Evolutionary conservation across 1,139 yeast genomes (phyloP).

Genomic region (Pichia sp.): DNA sequence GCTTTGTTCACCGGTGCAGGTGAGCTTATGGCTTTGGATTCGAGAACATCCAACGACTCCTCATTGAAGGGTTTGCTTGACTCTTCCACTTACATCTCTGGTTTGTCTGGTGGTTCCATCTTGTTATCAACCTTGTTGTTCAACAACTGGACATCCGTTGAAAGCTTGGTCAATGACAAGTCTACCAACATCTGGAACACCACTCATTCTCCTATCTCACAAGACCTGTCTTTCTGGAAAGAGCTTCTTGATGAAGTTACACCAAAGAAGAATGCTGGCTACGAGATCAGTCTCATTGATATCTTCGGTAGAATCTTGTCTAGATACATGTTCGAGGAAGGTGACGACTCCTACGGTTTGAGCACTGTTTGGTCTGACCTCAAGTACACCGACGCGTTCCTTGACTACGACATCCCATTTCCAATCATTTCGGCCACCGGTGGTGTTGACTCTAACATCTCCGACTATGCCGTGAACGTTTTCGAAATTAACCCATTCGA

Average conservation of each 20-base stretch:
- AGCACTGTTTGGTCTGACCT: constrained; percentile 35
- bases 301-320: constrained; percentile 65
- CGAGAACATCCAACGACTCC: constrained; percentile 31
- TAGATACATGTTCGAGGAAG: constrained; percentile 42
- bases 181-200: constrained; percentile 59
- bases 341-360: constrained; percentile 37
- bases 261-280: constrained; percentile 50
- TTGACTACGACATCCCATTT: constrained; percentile 38
- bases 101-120: constrained; percentile 74
- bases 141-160: constrained; percentile 44
- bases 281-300: constrained; percentile 57
- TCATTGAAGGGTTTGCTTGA: constrained; percentile 53
- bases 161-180: constrained; percentile 36
- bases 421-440: constrained; percentile 42
- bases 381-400: constrained; percentile 34
- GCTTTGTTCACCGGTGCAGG: constrained; percentile 70
- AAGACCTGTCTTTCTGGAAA: constrained; percentile 41
- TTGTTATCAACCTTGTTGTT: constrained; percentile 48
- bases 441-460: constrained; percentile 32
- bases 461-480: constrained; percentile 27
- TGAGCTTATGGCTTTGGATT: constrained; percentile 50
- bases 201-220: constrained; percentile 22
- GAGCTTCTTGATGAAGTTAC: constrained; percentile 48
- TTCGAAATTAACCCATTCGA: constrained; percentile 64
- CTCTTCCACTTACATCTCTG: constrained; percentile 51